These are phyloP conservation scores for Wallacemonas sp. DNA, from an alignment of 208 protist genomes.

Conservation along the genomic window DNA sequence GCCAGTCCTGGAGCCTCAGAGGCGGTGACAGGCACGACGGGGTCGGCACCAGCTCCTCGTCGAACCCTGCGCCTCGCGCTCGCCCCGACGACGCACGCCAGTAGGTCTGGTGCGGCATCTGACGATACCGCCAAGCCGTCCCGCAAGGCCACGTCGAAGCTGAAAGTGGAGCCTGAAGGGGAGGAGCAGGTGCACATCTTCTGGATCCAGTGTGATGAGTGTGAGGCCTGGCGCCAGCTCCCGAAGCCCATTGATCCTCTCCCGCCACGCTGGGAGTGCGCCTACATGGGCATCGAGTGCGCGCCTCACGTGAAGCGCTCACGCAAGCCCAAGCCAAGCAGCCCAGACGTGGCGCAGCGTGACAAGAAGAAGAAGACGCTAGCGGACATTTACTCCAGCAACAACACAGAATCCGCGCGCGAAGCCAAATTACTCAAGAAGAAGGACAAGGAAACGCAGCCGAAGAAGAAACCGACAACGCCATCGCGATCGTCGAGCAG, in stretches of 20 bases:
- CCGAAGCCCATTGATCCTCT: slow-evolving; percentile 28
- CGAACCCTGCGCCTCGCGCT: slow-evolving; percentile 2
- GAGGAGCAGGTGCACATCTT: slow-evolving; percentile 35
- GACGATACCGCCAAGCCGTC: too few species aligned
- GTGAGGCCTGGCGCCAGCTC: slow-evolving; percentile 43
- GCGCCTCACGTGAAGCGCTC: neutral
- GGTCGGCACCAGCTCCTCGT: neutral
- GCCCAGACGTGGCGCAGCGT: too few species aligned
- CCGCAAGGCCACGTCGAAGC: neutral
- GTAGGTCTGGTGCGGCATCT: too few species aligned
- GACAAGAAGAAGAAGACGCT: too few species aligned
- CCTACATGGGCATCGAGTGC: slow-evolving; percentile 33
- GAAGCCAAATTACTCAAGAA: too few species aligned
- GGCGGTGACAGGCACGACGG: too few species aligned
- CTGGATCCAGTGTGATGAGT: slow-evolving; percentile 57
- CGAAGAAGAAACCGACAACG: too few species aligned
- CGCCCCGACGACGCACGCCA: neutral
- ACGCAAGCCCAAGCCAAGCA: neutral
- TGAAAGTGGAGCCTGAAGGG: neutral
- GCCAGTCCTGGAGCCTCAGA: too few species aligned
- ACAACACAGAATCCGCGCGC: neutral
- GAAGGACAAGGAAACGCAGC: too few species aligned
- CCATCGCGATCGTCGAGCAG: neutral
- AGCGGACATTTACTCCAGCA: too few species aligned
- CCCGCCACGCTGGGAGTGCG: slow-evolving; percentile 57